Conservation (phyloP, 2,329 filamentous ascomycete genomes). For the Ophiocordyceps unilateralis region DNA sequence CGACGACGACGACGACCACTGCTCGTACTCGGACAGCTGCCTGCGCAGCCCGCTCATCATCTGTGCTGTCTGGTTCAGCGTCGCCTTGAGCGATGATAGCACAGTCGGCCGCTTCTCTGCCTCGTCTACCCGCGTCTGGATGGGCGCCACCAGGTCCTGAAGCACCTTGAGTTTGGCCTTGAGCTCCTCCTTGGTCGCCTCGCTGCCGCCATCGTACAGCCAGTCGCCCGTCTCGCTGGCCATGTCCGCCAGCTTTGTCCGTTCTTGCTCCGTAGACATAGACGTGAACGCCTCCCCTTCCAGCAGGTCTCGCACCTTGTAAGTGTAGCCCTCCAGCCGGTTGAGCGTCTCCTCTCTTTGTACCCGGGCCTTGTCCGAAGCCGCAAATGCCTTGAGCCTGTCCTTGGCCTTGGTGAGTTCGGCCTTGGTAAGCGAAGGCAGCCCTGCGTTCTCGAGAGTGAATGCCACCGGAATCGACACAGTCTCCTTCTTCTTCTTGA, state of each 20-base stretch:
- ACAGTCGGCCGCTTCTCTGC: conserved; percentile 51
- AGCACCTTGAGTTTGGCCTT: conserved; percentile 61
- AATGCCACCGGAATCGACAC: conserved; percentile 35
- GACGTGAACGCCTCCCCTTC: conserved; percentile 58
- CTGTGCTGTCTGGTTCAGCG: conserved; percentile 54
- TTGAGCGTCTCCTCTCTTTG: conserved; percentile 78
- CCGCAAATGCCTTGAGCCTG: conserved; percentile 68
- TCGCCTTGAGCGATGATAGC: conserved; percentile 47
- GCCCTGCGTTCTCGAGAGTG: conserved; percentile 30
- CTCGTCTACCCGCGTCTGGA: conserved; percentile 62
- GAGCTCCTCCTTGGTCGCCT: conserved; percentile 59
- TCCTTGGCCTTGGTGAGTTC: conserved; percentile 39
- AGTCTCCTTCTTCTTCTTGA: conserved; percentile 43
- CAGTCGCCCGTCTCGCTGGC: conserved; percentile 63
- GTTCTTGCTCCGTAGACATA: conserved; percentile 51
- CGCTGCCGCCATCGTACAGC: conserved; percentile 72
- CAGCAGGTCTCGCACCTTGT: conserved; percentile 69
- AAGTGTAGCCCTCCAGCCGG: conserved; percentile 84
- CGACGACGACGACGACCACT: conserved; percentile 27
- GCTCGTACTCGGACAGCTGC: conserved; percentile 53
- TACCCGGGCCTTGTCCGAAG: conserved; percentile 62
- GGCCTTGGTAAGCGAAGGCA: conserved; percentile 28
- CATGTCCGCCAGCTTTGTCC: conserved; percentile 48
- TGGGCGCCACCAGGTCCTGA: conserved; percentile 59
- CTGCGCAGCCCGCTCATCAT: conserved; percentile 53